Evolutionary conservation across 345 rosid species (phyloP).

Genomic region (Anastatica hierochuntica): DNA sequence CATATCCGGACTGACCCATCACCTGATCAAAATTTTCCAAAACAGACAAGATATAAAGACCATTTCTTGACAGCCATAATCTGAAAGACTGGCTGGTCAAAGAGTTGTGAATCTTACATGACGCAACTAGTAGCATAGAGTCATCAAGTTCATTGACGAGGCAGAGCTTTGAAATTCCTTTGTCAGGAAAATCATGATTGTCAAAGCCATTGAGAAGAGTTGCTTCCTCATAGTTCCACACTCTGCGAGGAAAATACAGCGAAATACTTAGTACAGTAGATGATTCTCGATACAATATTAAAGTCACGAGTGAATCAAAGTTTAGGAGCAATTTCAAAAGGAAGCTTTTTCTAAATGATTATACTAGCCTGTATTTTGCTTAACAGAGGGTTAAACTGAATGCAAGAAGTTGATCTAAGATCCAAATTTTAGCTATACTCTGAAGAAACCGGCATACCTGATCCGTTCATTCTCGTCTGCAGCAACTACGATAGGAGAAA

Average conservation of each 20-base stretch:
- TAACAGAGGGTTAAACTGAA: neutral
- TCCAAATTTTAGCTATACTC: conserved; percentile 1
- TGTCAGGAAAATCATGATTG: conserved; percentile 81
- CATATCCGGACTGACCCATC: conserved; percentile 94
- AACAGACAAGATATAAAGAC: conserved; percentile 17
- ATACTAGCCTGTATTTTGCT: conserved; percentile 3
- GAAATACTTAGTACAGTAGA: conserved; percentile 15
- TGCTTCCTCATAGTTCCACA: conserved; percentile 69
- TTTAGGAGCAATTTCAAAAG: no score
- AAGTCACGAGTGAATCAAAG: neutral
- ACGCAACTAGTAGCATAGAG: conserved; percentile 86
- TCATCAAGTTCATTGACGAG: conserved; percentile 96
- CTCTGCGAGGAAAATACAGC: conserved; percentile 38
- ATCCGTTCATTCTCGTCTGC: conserved; percentile 94
- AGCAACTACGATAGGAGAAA: conserved; percentile 85
- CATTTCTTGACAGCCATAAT: conserved; percentile 9
- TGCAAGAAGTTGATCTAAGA: conserved; percentile 1
- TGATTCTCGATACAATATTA: neutral
- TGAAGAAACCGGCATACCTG: conserved; percentile 40
- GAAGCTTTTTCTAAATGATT: no score
- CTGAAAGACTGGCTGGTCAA: conserved; percentile 3
- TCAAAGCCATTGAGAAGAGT: conserved; percentile 67
- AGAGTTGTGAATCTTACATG: conserved; percentile 43
- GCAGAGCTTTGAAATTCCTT: conserved; percentile 90
- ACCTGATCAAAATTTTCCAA: conserved; percentile 37